Base-by-base conservation (phyloP, 164 flowering plant genomes). In the Aristolochia californica region DNA sequence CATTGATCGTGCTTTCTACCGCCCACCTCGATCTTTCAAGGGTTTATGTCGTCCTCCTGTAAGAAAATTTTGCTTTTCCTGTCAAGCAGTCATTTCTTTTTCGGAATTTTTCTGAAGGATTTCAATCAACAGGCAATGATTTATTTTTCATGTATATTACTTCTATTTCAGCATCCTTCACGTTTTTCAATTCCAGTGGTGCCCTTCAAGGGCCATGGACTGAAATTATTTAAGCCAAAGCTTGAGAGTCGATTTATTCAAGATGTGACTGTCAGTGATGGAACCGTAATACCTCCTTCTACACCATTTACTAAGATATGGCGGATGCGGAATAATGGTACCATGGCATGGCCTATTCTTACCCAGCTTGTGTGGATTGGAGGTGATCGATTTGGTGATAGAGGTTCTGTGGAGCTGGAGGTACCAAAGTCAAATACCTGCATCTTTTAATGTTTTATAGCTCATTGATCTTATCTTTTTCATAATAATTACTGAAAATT, bases 281-380 rank as follows among this genome's bases (percentile, higher is more conserved):
- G 88, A 30, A 84, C 94, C 16, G 3, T 68, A 28, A 72, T 84
- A 76, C 73, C 80, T 23, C 94, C 96, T n/a, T 63, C 66, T 45
- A 80, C 85, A 5, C 71, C 72, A 16, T 94, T 94, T 51, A 84
- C 84, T 34, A 90, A 94, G 78, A 88, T 88, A 50, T 94, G 99
- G 97, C 62, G 91, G 61, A 75, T 94, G 87, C 82, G 76, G 43
- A 94, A 94, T 72, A 82, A 62, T 75, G 97, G 99, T 3, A 59
- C 62, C 28, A 26, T 62, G 52, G 67, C 59, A 1, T 94, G 99
- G 99, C 79, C 83, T 5, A 66, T 10, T 5, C 85, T 86, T 14
- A 59, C 81, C 2, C 81, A 70, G 40, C 83, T 94, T 66, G 73
- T 85, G 18, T 88, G 91, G 86, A 83, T 79, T 52, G 94, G 82